A percentile compares a stretch with the other conserved stretches of the same genome.
These are phyloP conservation scores for Talaromyces piceae DNA, from an alignment of 2,329 filamentous ascomycete species.

Conservation along the genomic window DNA sequence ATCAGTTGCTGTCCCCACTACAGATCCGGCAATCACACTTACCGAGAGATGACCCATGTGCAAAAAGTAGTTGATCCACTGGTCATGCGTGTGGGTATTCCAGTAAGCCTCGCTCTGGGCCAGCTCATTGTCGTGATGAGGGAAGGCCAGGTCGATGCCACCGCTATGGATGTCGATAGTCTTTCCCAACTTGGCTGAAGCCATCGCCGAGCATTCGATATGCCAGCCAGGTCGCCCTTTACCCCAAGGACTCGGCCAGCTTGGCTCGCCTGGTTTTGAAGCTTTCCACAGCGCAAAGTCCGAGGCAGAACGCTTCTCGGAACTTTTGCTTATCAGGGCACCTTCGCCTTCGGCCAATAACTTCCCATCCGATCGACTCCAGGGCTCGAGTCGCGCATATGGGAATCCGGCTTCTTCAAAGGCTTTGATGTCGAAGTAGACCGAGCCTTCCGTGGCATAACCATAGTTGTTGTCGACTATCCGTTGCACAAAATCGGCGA, in stretches of 20 bases:
- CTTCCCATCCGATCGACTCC: conserved; percentile 74
- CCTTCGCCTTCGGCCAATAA: conserved; percentile 87
- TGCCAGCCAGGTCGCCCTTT: conserved; percentile 88
- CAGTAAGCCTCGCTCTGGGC: conserved; percentile 87
- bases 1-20: not conserved
- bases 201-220: conserved; percentile 96
- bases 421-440: conserved; percentile 85
- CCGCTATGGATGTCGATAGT: conserved; percentile 91
- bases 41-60: conserved; percentile 82
- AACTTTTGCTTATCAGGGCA: conserved; percentile 55
- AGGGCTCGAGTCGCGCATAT: conserved; percentile 79
- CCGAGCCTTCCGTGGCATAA: conserved; percentile 73
- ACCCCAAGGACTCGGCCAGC: conserved; percentile 84
- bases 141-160: conserved; percentile 83
- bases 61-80: conserved; percentile 93
- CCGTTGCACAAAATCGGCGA: conserved; percentile 73
- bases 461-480: conserved; percentile 81
- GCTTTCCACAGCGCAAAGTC: conserved; percentile 95
- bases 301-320: conserved; percentile 64
- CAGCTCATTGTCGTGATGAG: conserved; percentile 88
- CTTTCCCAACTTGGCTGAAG: conserved; percentile 74
- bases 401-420: conserved; percentile 80
- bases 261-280: conserved; percentile 84
- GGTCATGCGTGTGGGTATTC: conserved; percentile 42
- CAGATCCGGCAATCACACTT: not conserved